Percentiles rank a stretch among this genome's conserved stretches.
Conservation (phyloP, 164 flowering plant species). For the Piper betle region DNA sequence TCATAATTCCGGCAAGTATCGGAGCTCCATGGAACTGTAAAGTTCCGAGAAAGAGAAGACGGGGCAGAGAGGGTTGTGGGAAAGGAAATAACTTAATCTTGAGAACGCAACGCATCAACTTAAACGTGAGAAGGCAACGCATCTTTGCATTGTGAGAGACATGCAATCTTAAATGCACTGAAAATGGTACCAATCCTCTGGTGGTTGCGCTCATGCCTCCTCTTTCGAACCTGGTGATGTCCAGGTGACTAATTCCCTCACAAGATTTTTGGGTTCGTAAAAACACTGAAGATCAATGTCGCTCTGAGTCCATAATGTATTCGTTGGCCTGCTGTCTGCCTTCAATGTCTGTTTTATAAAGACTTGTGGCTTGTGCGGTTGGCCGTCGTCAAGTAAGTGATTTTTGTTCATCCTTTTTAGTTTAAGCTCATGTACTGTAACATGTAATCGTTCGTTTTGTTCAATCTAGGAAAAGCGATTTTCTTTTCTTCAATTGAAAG, state of each 20-base stretch:
- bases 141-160: conserved; percentile 16
- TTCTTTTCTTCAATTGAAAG: too few relatives aligned
- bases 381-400: too few relatives aligned
- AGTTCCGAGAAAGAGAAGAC: conserved; percentile 12
- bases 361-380: too few relatives aligned
- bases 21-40: neutral
- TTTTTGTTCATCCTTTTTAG: too few relatives aligned
- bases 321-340: too few relatives aligned
- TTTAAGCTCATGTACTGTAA: too few relatives aligned
- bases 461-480: too few relatives aligned
- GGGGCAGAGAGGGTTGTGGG: conserved; percentile 20
- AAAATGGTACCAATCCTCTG: conserved; percentile 28
- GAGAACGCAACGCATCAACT: too few relatives aligned
- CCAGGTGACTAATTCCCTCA: conserved; percentile 26
- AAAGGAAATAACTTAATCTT: neutral
- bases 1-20: neutral
- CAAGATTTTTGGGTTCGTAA: neutral
- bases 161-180: conserved; percentile 21
- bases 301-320: too few relatives aligned
- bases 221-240: conserved; percentile 65
- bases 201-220: conserved; percentile 23
- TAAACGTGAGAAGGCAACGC: conserved; percentile 24
- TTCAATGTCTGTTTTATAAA: too few relatives aligned
- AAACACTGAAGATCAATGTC: too few relatives aligned
- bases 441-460: too few relatives aligned